Evolutionary conservation across 495 filamentous ascomycete species (phyloP), one percentile per base, ranked within the genome.

Genomic region (Podospora appendiculata): DNA sequence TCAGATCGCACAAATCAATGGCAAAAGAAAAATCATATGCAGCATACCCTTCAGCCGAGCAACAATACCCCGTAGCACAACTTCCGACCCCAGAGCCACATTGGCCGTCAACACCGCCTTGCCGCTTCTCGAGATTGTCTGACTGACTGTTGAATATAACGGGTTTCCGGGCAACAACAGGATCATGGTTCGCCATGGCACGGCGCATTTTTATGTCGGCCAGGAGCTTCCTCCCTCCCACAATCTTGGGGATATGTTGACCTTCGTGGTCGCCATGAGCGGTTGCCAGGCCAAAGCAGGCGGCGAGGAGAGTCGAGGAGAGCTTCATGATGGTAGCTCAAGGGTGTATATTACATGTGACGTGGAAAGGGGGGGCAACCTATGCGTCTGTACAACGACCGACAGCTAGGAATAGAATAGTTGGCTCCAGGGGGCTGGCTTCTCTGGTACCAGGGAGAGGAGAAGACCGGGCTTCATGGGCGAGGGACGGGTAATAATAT

Each of bases 1-100:
- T 19, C 14, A 10, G 10, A 14, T 38, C 5, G 5, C 25, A 25
- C 25, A 2, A 2, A 2, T 25, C 25, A 5, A 25, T 25, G 25
- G 25, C 25, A 25, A 25, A 5, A 9, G 19, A 46, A 8, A 73
- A 41, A 32, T 25, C 68, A 55, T 62, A 53, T 46, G 45, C 13
- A 36, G 17, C 60, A 42, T 50, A 79, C 75, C 85, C 85, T 62
- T 78, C 76, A 48, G 61, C 55, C 19, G 85, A 88, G 64, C 86
- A 89, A 57, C 86, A 88, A 35, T 80, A 72, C 11, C 72, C 76
- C 4, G 70, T 47, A 3, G 75, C 58, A 59, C 86, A 88, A 45
- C 63, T 71, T 18, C 79, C 80, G 45, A 61, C 50, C 6, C 58
- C 54, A 6, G 58, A 51, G 6, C 76, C 76, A 33, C 76, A 79